Conservation (phyloP, 495 filamentous ascomycete genomes). For the Podospora pseudopauciseta region DNA sequence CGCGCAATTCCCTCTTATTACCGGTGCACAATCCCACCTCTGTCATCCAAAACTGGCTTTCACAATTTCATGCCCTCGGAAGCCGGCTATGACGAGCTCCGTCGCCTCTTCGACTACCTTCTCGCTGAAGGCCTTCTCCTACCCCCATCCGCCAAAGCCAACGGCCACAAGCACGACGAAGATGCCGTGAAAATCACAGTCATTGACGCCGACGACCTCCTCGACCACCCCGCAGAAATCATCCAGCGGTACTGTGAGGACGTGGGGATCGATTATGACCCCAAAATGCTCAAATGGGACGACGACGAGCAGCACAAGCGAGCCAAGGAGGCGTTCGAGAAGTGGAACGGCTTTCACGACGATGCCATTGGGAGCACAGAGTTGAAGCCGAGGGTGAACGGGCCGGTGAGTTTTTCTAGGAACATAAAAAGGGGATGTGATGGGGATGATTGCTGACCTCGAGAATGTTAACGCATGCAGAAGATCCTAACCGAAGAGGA, state of each 20-base stretch:
- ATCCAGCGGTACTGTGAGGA: slow-evolving; percentile 74
- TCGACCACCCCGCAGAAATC: slow-evolving; percentile 71
- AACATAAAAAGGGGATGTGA: background rate
- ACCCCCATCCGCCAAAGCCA: slow-evolving; percentile 14
- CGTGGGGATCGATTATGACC: slow-evolving; percentile 67
- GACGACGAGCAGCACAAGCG: slow-evolving; percentile 60
- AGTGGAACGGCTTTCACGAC: slow-evolving; percentile 96
- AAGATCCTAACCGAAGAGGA: slow-evolving; percentile 49
- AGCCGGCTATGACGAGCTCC: slow-evolving; percentile 85
- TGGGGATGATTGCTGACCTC: background rate
- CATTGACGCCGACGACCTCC: slow-evolving; percentile 91
- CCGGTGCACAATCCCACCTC: slow-evolving; percentile 90
- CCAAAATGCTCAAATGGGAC: slow-evolving; percentile 79
- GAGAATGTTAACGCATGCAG: slow-evolving; percentile 19
- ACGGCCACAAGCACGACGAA: slow-evolving; percentile 8
- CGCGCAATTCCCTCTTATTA: slow-evolving; percentile 86
- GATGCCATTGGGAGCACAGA: slow-evolving; percentile 79
- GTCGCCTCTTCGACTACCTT: slow-evolving; percentile 80
- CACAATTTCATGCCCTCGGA: slow-evolving; percentile 77
- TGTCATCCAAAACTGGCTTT: slow-evolving; percentile 78
- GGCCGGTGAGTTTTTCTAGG: slow-evolving; percentile 57
- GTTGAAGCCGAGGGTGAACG: slow-evolving; percentile 58
- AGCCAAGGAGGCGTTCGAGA: slow-evolving; percentile 74
- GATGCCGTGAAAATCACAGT: slow-evolving; percentile 61
- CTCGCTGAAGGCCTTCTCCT: slow-evolving; percentile 45